These are phyloP conservation scores for Pestalotiopsis sp. DNA, from an alignment of 2,329 filamentous ascomycete species.

Conservation along the genomic window DNA sequence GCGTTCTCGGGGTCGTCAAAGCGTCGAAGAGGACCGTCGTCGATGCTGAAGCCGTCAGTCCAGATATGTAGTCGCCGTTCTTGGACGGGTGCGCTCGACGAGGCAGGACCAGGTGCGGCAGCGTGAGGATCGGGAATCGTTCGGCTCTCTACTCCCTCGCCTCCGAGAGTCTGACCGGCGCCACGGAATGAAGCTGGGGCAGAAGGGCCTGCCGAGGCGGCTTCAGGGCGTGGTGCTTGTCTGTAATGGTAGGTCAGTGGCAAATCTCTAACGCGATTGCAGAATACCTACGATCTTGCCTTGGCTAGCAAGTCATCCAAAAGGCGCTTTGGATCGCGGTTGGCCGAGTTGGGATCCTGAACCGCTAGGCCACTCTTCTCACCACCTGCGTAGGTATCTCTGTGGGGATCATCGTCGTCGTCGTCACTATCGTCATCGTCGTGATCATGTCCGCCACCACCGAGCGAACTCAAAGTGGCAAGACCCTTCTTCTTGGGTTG, in stretches of 20 bases:
- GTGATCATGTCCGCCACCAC: constrained; percentile 46
- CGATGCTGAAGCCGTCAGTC: constrained; percentile 83
- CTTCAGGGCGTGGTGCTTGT: constrained; percentile 5
- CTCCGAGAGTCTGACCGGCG: constrained; percentile 74
- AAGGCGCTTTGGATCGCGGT: constrained; percentile 54
- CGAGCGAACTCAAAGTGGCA: constrained; percentile 61
- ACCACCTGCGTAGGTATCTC: constrained; percentile 80
- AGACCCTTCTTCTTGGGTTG: constrained; percentile 62
- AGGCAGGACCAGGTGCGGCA: constrained; percentile 27
- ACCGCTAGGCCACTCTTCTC: constrained; percentile 79
- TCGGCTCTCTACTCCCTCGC: constrained; percentile 73
- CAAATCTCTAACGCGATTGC: not conserved
- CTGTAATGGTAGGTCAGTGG: not conserved
- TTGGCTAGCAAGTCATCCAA: constrained; percentile 67
- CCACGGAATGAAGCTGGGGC: constrained; percentile 63
- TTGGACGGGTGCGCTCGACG: constrained; percentile 51
- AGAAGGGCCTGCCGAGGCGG: constrained; percentile 50
- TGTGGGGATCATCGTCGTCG: constrained; percentile 59
- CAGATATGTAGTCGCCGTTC: constrained; percentile 77
- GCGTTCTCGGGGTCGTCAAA: constrained; percentile 80
- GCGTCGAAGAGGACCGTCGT: constrained; percentile 76
- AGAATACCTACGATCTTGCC: constrained; percentile 56
- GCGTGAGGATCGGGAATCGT: constrained; percentile 63
- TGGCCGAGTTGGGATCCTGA: constrained; percentile 57
- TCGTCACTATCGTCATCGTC: constrained; percentile 61